Conservation (phyloP, 306 rosid genomes). For the Acacia crassicarpa region DNA sequence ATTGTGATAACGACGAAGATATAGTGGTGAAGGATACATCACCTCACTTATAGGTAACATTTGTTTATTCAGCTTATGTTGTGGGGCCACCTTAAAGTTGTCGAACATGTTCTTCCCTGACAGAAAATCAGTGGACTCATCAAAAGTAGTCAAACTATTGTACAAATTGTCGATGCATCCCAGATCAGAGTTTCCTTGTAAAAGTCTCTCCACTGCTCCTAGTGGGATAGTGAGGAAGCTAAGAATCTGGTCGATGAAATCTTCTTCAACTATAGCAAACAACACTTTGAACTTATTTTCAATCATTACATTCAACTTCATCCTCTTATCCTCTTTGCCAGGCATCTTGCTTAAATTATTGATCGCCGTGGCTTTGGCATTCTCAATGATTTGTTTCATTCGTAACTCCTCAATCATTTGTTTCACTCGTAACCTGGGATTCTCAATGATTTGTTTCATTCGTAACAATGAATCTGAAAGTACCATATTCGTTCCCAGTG, state of each 20-base stretch:
- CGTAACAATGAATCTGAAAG: neutral
- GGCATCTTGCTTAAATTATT: too few species aligned
- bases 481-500: constrained; percentile 14
- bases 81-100: too few species aligned
- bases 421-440: too few species aligned
- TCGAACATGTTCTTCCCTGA: neutral
- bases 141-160: neutral
- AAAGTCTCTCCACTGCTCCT: neutral
- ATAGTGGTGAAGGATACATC: neutral
- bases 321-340: neutral
- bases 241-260: neutral
- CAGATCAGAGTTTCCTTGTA: neutral
- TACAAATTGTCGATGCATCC: neutral
- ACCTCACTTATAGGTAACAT: neutral
- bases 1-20: too few species aligned
- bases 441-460: neutral
- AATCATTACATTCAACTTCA: neutral
- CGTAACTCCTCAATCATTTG: too few species aligned
- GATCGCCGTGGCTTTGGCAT: too few species aligned
- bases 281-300: neutral
- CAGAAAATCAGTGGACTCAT: neutral
- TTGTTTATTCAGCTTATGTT: too few species aligned
- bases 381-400: neutral
- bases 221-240: neutral
- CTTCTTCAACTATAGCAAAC: neutral